Percentiles rank a stretch among this genome's conserved stretches.
Evolutionary conservation across 1,284 basidiomycete genomes (phyloP).

Genomic region (Ceratobasidium sp.): DNA sequence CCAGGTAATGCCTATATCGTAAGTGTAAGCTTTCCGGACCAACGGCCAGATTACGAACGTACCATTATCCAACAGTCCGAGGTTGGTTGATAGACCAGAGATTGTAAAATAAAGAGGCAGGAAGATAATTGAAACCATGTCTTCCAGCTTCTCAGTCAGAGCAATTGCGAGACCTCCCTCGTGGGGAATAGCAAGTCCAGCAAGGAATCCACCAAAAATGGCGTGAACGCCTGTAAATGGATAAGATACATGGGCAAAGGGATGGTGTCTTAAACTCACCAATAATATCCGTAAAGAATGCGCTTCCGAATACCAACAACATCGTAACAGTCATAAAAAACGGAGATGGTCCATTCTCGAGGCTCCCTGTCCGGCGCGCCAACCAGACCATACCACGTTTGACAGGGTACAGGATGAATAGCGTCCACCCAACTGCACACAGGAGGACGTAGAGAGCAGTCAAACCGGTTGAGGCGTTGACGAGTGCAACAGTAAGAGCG

Average conservation of each 20-base stretch:
- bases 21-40: slow-evolving; percentile 1
- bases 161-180: slow-evolving; percentile 82
- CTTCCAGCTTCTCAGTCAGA: slow-evolving; percentile 75
- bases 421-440: slow-evolving; percentile 64
- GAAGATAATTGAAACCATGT: slow-evolving; percentile 79
- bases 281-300: slow-evolving; percentile 91
- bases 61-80: slow-evolving; percentile 79
- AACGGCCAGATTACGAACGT: slow-evolving; percentile 46
- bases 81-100: slow-evolving; percentile 86
- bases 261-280: slow-evolving; percentile 62
- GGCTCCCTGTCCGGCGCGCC: slow-evolving; percentile 61
- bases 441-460: slow-evolving; percentile 67
- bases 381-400: slow-evolving; percentile 61
- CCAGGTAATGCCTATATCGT: slow-evolving; percentile 70
- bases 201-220: slow-evolving; percentile 78
- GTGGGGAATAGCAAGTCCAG: slow-evolving; percentile 89
- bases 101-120: slow-evolving; percentile 88
- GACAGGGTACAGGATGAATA: slow-evolving; percentile 63
- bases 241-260: slow-evolving; percentile 6
- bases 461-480: slow-evolving; percentile 60
- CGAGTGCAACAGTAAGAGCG: slow-evolving; percentile 68
- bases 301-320: slow-evolving; percentile 80
- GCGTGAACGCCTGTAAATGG: slow-evolving; percentile 56
- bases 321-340: slow-evolving; percentile 67
- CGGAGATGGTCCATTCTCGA: slow-evolving; percentile 65